A percentile compares a stretch with the other conserved stretches of the same genome.
Evolutionary conservation across 208 protist species (phyloP).

Genomic region (Baffinella frigidus): DNA sequence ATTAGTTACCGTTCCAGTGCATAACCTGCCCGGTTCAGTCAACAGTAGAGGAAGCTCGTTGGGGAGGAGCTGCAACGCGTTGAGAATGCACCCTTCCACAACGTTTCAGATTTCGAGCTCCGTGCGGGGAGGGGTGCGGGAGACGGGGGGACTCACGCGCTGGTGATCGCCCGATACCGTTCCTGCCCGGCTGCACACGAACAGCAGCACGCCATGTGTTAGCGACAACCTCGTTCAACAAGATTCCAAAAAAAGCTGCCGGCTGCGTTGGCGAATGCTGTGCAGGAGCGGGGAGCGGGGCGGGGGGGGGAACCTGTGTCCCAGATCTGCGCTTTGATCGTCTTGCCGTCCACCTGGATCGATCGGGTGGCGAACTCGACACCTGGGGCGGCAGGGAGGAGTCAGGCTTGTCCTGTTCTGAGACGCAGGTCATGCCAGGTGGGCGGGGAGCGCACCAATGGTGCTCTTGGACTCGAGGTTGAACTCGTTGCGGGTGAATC

Average conservation of each 20-base stretch:
- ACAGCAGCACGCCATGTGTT: slow-evolving; percentile 18
- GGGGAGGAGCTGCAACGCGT: no score
- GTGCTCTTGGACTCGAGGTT: slow-evolving; percentile 81
- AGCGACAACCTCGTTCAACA: no score
- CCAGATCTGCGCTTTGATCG: slow-evolving; percentile 98
- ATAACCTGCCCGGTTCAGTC: no score
- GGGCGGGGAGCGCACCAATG: no score
- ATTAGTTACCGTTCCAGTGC: no score
- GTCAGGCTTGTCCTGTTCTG: no score
- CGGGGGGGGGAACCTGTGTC: slow-evolving; percentile 86
- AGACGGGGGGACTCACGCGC: slow-evolving; percentile 72
- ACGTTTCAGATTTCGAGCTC: no score
- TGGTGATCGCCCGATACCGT: slow-evolving; percentile 96
- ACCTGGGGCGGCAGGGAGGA: no score
- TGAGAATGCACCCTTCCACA: no score
- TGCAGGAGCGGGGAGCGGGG: not conserved
- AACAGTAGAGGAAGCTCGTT: no score
- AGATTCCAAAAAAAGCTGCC: not conserved
- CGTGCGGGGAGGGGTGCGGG: slow-evolving; percentile 1
- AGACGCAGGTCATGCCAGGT: no score
- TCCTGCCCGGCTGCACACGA: slow-evolving; percentile 88
- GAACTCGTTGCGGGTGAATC: slow-evolving; percentile 84
- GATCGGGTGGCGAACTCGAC: slow-evolving; percentile 81
- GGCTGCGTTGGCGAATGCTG: not conserved
- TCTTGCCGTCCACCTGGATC: slow-evolving; percentile 84